Conservation (phyloP, 192 early-diverging fungal species). For the Coemansia furcata region DNA sequence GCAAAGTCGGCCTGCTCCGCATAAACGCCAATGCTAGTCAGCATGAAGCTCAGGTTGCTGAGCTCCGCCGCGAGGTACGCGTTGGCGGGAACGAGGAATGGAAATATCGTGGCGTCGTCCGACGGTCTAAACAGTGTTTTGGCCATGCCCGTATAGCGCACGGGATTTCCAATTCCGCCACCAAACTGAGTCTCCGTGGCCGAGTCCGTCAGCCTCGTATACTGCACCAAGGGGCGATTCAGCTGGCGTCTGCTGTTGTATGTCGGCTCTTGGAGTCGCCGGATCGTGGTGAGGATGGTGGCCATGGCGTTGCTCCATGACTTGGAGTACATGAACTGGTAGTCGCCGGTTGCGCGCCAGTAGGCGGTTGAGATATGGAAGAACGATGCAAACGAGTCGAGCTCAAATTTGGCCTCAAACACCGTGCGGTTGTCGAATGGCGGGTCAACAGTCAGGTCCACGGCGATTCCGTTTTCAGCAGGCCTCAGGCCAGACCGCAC, state of each 20-base stretch:
- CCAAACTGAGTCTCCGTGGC: conserved; percentile 50
- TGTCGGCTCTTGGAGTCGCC: conserved; percentile 42
- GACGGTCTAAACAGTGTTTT: conserved; percentile 42
- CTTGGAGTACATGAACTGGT: conserved; percentile 25
- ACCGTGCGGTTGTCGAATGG: conserved; percentile 25
- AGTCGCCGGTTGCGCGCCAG: conserved; percentile 54
- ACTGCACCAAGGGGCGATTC: conserved; percentile 14
- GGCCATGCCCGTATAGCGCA: conserved; percentile 45
- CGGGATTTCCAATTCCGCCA: conserved; percentile 36
- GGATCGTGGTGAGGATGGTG: conserved; percentile 39
- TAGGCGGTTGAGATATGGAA: conserved; percentile 57
- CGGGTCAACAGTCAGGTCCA: conserved; percentile 20
- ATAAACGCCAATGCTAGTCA: conserved; percentile 29
- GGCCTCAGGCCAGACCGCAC: conserved; percentile 33
- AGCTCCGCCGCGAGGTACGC: conserved; percentile 61
- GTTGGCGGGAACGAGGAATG: conserved; percentile 49
- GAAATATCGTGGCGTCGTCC: conserved; percentile 43
- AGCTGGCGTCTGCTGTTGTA: conserved; percentile 8
- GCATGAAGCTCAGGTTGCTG: conserved; percentile 38
- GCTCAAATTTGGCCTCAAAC: conserved; percentile 65
- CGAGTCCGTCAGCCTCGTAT: conserved; percentile 11
- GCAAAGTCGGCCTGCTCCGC: conserved; percentile 43
- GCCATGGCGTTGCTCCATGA: conserved; percentile 56
- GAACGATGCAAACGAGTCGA: conserved; percentile 68
- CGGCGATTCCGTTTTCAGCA: conserved; percentile 26